phyloP scores from a whole-genome alignment of 257 asterid genomes.

The Coffea eugenioides region DNA sequence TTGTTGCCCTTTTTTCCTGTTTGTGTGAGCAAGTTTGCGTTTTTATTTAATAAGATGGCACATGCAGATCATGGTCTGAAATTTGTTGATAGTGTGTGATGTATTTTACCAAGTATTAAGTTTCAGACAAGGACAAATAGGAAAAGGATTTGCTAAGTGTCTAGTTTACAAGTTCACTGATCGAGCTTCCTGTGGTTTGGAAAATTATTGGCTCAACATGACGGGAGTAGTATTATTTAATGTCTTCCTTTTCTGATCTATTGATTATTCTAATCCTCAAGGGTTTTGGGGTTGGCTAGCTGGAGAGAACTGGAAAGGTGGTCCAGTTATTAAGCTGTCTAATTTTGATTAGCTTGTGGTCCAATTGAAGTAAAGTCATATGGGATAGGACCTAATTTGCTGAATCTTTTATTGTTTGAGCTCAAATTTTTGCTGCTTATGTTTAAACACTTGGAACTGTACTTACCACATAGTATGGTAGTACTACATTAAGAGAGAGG shows the following conservation, averaged over 20 bases:
- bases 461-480: constrained; percentile 26
- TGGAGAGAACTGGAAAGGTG: constrained; percentile 34
- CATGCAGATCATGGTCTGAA: background rate
- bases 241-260: constrained; percentile 5
- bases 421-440: constrained; percentile 4
- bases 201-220: constrained; percentile 2
- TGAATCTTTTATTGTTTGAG: constrained; percentile 29
- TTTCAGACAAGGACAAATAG: background rate
- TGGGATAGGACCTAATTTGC: constrained; percentile 24
- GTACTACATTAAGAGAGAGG: constrained; percentile 26
- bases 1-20: background rate
- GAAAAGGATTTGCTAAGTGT: background rate
- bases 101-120: background rate
- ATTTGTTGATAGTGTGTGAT: background rate
- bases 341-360: constrained; percentile 39
- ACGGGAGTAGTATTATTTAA: background rate
- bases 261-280: constrained; percentile 10
- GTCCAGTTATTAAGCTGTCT: constrained; percentile 32
- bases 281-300: constrained; percentile 24
- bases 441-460: background rate
- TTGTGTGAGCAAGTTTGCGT: background rate
- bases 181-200: constrained; percentile 5
- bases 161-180: background rate
- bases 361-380: constrained; percentile 35
- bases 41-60: background rate